Evolutionary conservation across 176 grass and related monocot genomes (phyloP).

Genomic region (Guadua angustifolia): DNA sequence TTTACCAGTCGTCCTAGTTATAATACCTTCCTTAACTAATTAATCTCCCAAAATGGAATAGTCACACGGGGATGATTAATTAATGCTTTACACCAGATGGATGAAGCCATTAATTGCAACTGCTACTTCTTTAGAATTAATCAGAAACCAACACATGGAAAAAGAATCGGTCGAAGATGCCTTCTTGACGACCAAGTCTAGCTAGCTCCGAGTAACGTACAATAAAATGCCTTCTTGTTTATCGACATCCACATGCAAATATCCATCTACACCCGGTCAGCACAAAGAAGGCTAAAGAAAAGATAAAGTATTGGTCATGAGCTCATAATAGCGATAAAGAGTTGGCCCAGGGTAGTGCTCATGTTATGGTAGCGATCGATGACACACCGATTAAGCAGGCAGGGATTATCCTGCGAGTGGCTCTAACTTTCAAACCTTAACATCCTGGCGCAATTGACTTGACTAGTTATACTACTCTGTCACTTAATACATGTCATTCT

Average conservation of each 20-base stretch:
- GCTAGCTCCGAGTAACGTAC: neutral
- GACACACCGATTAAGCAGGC: neutral
- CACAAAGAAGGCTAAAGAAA: neutral
- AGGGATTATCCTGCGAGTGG: neutral
- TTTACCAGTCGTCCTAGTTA: neutral
- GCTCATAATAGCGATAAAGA: neutral
- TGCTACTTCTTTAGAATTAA: neutral
- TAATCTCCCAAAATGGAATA: too few species aligned
- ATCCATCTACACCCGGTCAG: slow-evolving; percentile 19
- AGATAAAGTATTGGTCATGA: neutral
- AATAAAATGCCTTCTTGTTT: neutral
- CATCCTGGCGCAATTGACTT: neutral
- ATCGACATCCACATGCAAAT: neutral
- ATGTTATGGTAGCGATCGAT: neutral
- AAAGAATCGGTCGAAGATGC: neutral
- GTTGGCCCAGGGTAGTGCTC: neutral
- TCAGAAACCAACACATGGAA: neutral
- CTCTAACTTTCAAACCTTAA: neutral
- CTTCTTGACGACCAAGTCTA: slow-evolving; percentile 21
- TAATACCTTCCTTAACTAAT: too few species aligned
- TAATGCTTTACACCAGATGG: too few species aligned
- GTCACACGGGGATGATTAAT: too few species aligned
- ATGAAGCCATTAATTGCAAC: too few species aligned
- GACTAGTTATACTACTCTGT: too few species aligned
- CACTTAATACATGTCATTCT: too few species aligned